Conservation (phyloP, 2,329 filamentous ascomycete species). For the Diaporthe sp. region DNA sequence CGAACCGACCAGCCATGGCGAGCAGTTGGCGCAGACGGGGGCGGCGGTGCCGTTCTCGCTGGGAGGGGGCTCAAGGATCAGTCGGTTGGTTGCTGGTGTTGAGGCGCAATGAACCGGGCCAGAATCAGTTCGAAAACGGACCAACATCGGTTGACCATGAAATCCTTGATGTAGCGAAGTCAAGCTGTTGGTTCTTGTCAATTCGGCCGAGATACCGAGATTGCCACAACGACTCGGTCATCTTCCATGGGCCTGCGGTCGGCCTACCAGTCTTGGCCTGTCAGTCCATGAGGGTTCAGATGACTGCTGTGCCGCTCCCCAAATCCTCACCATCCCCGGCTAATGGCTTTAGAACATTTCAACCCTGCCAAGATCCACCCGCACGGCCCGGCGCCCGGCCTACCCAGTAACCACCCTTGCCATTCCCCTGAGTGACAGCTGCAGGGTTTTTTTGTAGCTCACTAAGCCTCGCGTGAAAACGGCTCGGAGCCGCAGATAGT, state of each 20-base stretch:
- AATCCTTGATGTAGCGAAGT: slow-evolving; percentile 3
- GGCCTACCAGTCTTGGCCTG: background rate
- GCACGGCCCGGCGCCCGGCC: slow-evolving; percentile 2
- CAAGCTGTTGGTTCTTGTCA: background rate
- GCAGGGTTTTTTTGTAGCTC: background rate
- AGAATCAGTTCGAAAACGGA: background rate
- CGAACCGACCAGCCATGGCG: background rate
- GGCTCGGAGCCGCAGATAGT: slow-evolving; percentile 3
- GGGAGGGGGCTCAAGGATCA: background rate
- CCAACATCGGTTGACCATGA: slow-evolving; percentile 2
- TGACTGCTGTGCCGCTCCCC: slow-evolving; percentile 15
- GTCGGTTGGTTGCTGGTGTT: slow-evolving; percentile 1
- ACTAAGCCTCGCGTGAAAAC: background rate
- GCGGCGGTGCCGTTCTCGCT: background rate
- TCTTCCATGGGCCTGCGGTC: background rate
- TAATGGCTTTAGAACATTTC: background rate
- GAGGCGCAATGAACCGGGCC: background rate
- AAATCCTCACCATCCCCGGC: slow-evolving; percentile 14
- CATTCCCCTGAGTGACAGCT: background rate
- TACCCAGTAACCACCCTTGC: background rate
- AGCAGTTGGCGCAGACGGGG: background rate
- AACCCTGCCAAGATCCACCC: slow-evolving; percentile 1
- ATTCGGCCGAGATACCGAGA: slow-evolving; percentile 7
- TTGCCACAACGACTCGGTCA: background rate
- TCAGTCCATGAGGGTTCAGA: slow-evolving; percentile 1